Base-by-base conservation (phyloP, 371 early-diverging fungal genomes). In the Mucor irregularis region DNA sequence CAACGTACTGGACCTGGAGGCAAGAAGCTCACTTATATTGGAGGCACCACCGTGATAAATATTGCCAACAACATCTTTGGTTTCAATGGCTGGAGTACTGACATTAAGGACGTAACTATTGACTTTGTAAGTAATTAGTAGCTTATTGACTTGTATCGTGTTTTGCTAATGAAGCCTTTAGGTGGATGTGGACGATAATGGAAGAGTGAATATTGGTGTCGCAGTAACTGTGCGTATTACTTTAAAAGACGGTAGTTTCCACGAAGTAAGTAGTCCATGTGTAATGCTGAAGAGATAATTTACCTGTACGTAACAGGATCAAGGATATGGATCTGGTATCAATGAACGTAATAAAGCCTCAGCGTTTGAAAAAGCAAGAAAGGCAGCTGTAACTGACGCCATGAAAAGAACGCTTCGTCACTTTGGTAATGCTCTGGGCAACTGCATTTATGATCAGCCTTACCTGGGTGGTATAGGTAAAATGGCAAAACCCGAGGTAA, bases 41-140 rank as follows among this genome's bases (percentile, higher is more conserved):
- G 98, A 69, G 99, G 98, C 5, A 88, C 90, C 85, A 84, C 85
- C 24, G 88, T 87, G 17, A 92, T 98, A 48, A 83, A 87, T 48
- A 58, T 99, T 25, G 99, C 99, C 35, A 99, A 99, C 71, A 89
- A 93, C 45, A 80, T 99, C 16, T 99, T 99, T 83, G 99, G 99
- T 0, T 98, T 95, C 68, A 85, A 98, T 66, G 99, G 99, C 3
- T 99, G 99, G 99, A 85, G 89, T 19, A 85, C 91, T 22, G 75
- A 84, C 24, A 87, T 99, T 55, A 73, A 87, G 48, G 82, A 82
- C 26, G 79, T 88, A 11, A 78, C 82, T 1, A 76, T 92, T 1
- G 98, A 99, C 67, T 97, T 80, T 77, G 86, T 89, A 68, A 50
- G 35, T 19, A n/a, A n/a, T n/a, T 49, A 52, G 0, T 11, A 42